Percentiles rank a stretch among this genome's conserved stretches.
These are phyloP conservation scores for Naegleria gruberi DNA, from an alignment of 208 protist species.

Conservation along the genomic window DNA sequence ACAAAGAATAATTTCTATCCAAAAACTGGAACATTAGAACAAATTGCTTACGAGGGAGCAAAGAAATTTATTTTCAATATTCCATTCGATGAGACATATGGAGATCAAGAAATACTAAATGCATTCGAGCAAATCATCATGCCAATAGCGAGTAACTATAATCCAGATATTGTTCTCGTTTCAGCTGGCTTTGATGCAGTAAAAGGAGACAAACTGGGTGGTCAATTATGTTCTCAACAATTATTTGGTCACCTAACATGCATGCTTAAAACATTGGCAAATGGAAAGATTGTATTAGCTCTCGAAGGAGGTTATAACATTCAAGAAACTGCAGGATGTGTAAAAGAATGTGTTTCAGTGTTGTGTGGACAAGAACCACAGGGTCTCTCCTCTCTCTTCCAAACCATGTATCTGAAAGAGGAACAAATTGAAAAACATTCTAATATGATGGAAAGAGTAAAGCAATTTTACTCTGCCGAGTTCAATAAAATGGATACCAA, in stretches of 20 bases:
- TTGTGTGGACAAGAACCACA: background rate
- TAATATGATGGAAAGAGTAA: background rate
- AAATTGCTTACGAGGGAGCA: constrained; percentile 44
- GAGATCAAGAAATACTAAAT: constrained; percentile 81
- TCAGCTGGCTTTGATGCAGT: constrained; percentile 84
- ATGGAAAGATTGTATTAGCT: constrained; percentile 53
- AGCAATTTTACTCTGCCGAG: background rate
- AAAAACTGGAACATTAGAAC: constrained; percentile 52
- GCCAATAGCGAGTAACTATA: constrained; percentile 71
- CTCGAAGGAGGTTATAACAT: constrained; percentile 75
- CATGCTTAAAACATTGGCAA: constrained; percentile 12
- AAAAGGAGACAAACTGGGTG: constrained; percentile 56
- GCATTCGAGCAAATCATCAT: constrained; percentile 78
- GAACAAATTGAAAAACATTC: background rate
- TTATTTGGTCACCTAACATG: constrained; percentile 32
- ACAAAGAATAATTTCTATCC: constrained; percentile 70
- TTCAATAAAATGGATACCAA: background rate
- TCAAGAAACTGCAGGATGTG: background rate
- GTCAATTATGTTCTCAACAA: constrained; percentile 26
- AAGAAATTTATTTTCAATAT: constrained; percentile 83
- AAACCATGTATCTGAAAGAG: background rate
- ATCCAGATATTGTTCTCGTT: constrained; percentile 80
- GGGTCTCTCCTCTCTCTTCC: background rate
- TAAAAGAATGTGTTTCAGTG: background rate
- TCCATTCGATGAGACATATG: constrained; percentile 63